Base-by-base conservation (phyloP, 1,284 basidiomycete species). In the Cutaneotrichosporon dermatis region DNA sequence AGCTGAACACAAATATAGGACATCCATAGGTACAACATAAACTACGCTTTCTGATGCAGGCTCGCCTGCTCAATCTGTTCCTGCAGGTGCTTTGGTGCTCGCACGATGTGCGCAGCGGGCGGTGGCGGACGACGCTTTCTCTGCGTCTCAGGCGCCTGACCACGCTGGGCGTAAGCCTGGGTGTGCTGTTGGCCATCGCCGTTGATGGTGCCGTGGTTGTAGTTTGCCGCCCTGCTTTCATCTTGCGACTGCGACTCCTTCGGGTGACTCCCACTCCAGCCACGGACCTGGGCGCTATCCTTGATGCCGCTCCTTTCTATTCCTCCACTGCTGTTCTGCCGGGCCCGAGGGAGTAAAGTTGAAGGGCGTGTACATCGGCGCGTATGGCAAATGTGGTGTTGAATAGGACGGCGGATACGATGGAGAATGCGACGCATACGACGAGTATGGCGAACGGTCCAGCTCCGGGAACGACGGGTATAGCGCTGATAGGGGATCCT, bases 51-150 rank as follows among this genome's bases (percentile, higher is more conserved):
- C 34, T 36, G 34, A 12, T 49, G 46, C 46, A 35, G 33, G 10
- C 46, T 11, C 12, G 33, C 7, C 8, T 49, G 39, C 39, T 12
- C 34, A 15, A 49, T 36, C 34, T 36, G 11, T 6, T 13, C 46
- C 34, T 36, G 33, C 12, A 49, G 7, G 39, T 54, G 42, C 39
- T 54, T 58, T 9, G 57, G 57, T 34, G 39, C 33, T 2, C 57
- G 44, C 6, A 58, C 51, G 15, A 58, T 58, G 12, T 58, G 51
- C 6, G 57, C 51, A 4, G 51, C 44, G 1, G 57, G 57, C n/a
- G 57, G 57, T 3, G 57, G 57, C 8, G 37, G 44, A 6, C 46
- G 33, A n/a, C 46, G 33, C 33, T 36, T 34, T 25, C 46, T 33
- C 33, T 25, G 45, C 45, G 45, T 40, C 9, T 40, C 39, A 40